phyloP scores from a whole-genome alignment of 345 rosid species.

The Arabis alpina region DNA sequence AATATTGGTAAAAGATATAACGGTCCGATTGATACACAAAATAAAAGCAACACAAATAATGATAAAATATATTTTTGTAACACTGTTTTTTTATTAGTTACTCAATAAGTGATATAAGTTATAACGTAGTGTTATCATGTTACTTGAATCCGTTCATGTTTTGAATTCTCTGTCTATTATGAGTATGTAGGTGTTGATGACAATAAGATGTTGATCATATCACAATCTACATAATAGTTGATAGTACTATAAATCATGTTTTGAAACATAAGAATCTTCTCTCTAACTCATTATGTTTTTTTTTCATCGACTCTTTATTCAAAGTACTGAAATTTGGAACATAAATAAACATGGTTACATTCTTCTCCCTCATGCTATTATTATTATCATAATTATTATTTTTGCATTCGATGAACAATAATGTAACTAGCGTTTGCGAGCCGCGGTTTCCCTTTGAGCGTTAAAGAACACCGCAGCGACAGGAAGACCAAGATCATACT shows the following conservation, averaged over 20 bases:
- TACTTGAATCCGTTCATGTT: no score
- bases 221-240: not conserved
- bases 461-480: conserved; percentile 80
- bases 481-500: conserved; percentile 65
- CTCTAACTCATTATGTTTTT: not conserved
- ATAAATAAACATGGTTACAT: conserved; percentile 30
- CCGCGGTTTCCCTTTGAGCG: conserved; percentile 72
- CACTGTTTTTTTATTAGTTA: no score
- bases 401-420: conserved; percentile 9
- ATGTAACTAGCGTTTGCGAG: conserved; percentile 55
- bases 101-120: no score
- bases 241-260: not conserved
- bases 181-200: no score
- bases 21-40: no score
- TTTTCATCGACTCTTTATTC: not conserved
- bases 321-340: conserved; percentile 22
- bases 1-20: no score
- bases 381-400: not conserved
- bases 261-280: not conserved
- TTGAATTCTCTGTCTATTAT: no score
- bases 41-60: no score
- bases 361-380: not conserved
- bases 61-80: no score
- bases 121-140: no score
- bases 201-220: not conserved